Evolutionary conservation across 2,329 filamentous ascomycete genomes (phyloP).

Genomic region (Cercospora nicotianae): DNA sequence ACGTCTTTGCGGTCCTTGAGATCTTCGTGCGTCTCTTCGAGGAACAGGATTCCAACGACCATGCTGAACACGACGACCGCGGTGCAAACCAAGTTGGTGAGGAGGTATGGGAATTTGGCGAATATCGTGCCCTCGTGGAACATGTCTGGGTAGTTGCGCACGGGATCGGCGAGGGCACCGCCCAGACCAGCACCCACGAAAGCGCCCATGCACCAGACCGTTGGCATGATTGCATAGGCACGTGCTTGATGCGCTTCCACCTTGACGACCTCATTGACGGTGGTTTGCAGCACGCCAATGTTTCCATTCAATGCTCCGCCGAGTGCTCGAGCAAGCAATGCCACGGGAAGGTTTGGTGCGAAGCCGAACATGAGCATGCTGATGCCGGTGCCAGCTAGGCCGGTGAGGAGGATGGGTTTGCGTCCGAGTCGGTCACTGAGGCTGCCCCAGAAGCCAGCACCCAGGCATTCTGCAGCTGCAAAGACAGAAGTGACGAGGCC

Average conservation of each 20-base stretch:
- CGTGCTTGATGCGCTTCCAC: conserved; percentile 91
- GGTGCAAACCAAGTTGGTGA: conserved; percentile 89
- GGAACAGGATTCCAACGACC: conserved; percentile 75
- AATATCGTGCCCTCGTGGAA: conserved; percentile 76
- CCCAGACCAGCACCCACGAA: conserved; percentile 91
- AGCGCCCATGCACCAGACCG: conserved; percentile 96
- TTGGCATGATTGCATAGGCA: conserved; percentile 96
- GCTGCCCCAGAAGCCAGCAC: conserved; percentile 88
- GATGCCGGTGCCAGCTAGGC: conserved; percentile 84
- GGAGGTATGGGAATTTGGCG: conserved; percentile 82
- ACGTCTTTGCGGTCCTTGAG: conserved; percentile 74
- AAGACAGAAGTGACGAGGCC: conserved; percentile 97
- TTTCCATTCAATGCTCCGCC: conserved; percentile 94
- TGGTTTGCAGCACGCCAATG: conserved; percentile 92
- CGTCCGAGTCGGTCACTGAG: conserved; percentile 89
- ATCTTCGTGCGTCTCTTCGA: conserved; percentile 90
- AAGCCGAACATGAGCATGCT: conserved; percentile 95
- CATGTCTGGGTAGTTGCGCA: conserved; percentile 72
- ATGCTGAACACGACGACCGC: conserved; percentile 75
- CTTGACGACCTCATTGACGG: conserved; percentile 89
- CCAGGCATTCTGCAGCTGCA: conserved; percentile 91
- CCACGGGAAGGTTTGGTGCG: conserved; percentile 75
- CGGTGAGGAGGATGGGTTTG: conserved; percentile 86
- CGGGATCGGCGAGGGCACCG: conserved; percentile 83
- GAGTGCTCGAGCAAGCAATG: conserved; percentile 81